Conservation (phyloP, 495 filamentous ascomycete species). For the Talaromyces proteolyticus region DNA sequence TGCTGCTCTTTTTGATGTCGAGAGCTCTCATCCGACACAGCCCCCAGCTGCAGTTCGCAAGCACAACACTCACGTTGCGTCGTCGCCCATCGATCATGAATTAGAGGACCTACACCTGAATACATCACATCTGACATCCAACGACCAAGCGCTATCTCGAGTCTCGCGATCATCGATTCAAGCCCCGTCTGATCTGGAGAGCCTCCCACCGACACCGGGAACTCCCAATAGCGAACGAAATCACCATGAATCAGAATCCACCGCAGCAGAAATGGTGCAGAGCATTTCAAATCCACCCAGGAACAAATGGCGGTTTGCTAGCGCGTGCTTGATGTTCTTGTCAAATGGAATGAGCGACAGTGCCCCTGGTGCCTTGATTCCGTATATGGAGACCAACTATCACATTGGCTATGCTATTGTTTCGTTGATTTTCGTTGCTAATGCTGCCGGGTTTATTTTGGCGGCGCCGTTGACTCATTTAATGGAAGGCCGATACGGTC, state of each 20-base stretch:
- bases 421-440: conserved; percentile 74
- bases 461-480: conserved; percentile 56
- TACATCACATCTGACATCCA: too few relatives aligned
- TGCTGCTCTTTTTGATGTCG: too few relatives aligned
- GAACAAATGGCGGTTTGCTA: conserved; percentile 22
- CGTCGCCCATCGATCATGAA: too few relatives aligned
- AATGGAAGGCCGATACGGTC: conserved; percentile 50
- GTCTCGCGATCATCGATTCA: too few relatives aligned
- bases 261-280: conserved; percentile 33
- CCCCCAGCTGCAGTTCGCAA: too few relatives aligned
- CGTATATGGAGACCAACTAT: conserved; percentile 69
- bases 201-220: conserved; percentile 34
- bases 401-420: conserved; percentile 66
- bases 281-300: conserved; percentile 47
- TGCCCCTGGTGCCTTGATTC: conserved; percentile 67
- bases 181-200: conserved; percentile 35
- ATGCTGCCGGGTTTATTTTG: conserved; percentile 69
- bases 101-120: too few relatives aligned
- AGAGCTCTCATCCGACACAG: too few relatives aligned
- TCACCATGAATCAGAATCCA: neutral
- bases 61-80: too few relatives aligned
- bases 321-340: conserved; percentile 33
- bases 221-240: conserved; percentile 14
- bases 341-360: conserved; percentile 51
- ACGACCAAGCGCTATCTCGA: too few relatives aligned